These are phyloP conservation scores for Madurella mycetomatis DNA, from an alignment of 2,329 filamentous ascomycete species.

Conservation along the genomic window DNA sequence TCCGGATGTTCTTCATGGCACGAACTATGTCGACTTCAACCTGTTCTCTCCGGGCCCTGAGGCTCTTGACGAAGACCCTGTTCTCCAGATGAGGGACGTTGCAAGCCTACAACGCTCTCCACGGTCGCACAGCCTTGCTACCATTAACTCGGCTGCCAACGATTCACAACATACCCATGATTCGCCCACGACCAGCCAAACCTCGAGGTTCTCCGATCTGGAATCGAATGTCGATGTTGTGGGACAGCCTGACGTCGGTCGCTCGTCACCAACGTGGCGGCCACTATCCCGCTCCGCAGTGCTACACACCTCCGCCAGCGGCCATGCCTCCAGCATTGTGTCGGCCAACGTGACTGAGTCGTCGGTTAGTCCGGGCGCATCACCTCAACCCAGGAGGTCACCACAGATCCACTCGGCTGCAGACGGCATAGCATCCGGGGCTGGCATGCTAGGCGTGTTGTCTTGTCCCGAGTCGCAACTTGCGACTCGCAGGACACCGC, in stretches of 20 bases:
- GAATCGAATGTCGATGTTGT: not conserved
- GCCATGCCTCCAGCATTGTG: slow-evolving; percentile 9
- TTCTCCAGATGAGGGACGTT: slow-evolving; percentile 22
- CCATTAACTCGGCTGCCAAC: not conserved
- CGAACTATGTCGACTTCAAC: slow-evolving; percentile 52
- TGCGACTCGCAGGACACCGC: not conserved
- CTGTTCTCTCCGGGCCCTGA: slow-evolving; percentile 49
- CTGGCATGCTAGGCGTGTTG: not conserved
- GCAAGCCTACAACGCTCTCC: slow-evolving; percentile 15
- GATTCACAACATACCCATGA: not conserved
- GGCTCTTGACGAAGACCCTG: slow-evolving; percentile 43
- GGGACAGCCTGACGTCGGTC: not conserved
- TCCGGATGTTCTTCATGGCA: slow-evolving; percentile 31
- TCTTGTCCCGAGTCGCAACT: not conserved
- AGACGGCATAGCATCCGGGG: too few relatives aligned
- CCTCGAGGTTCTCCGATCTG: not conserved
- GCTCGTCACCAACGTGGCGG: not conserved
- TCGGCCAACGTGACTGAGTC: slow-evolving; percentile 11
- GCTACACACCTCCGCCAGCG: not conserved
- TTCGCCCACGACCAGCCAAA: not conserved
- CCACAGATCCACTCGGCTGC: not conserved
- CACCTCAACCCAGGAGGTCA: slow-evolving; percentile 13
- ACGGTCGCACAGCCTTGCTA: slow-evolving; percentile 1
- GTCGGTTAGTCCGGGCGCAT: slow-evolving; percentile 19
- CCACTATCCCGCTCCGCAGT: not conserved